Conservation (phyloP, 179 eudicot genomes). For the Spinacia oleracea region DNA sequence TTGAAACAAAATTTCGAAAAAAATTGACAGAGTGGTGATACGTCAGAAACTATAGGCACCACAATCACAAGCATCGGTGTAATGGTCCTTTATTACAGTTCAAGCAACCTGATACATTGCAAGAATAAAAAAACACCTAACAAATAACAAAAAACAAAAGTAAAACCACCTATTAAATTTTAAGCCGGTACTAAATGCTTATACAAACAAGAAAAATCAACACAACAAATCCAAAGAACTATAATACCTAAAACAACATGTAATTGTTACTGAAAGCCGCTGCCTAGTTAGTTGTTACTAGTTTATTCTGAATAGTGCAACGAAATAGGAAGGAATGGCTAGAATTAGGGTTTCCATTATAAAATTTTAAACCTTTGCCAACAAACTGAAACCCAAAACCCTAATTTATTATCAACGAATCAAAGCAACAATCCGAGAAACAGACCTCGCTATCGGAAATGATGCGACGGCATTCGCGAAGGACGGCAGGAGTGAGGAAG, state of each 20-base stretch:
- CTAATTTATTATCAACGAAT: neutral
- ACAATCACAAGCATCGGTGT: neutral
- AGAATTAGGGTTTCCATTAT: neutral
- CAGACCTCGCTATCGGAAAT: slow-evolving; percentile 76
- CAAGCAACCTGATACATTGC: neutral
- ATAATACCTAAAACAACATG: neutral
- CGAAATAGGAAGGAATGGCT: neutral
- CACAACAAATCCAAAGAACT: neutral
- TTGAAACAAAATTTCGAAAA: neutral
- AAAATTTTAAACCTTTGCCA: neutral
- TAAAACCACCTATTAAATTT: neutral
- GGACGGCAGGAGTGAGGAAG: slow-evolving; percentile 73
- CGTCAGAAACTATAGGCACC: neutral
- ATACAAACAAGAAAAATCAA: neutral
- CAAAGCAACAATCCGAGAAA: neutral
- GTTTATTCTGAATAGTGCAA: no score
- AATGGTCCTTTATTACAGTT: neutral
- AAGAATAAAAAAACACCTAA: neutral
- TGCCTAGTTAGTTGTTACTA: neutral
- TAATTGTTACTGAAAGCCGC: neutral
- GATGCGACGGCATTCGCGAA: slow-evolving; percentile 86
- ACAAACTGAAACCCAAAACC: neutral
- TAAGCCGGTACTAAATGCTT: neutral
- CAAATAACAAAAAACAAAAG: neutral
- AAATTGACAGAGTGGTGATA: no score